Evolutionary conservation across 2,329 filamentous ascomycete genomes (phyloP), one percentile per base, ranked within the genome.

Genomic region (Talaromyces sp.): DNA sequence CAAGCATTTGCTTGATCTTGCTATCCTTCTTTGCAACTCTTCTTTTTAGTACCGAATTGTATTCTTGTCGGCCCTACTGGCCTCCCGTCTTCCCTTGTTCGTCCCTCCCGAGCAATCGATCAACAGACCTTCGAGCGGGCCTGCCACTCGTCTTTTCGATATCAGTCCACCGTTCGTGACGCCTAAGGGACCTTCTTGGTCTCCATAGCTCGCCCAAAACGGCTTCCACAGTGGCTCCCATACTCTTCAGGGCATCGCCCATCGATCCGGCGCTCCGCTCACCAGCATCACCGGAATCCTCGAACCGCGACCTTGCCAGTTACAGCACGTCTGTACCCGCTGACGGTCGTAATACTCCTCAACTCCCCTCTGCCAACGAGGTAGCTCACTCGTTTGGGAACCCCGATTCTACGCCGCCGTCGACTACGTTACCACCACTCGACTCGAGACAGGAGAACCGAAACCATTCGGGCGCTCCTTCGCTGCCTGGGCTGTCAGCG

Each of bases 151-250:
- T 53, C 52, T 53, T 37, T 46, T 43, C 17, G 21, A 28, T n/a
- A 25, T 53, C 56, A 53, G 21, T 35, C 19, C n/a, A 39, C 37
- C n/a, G 52, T 35, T 43, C 33, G 36, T 52, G 59, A 31, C 53
- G 40, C 62, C 56, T 72, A 72, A 63, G 62, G 57, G 53, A 54
- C 58, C 51, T 66, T 61, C 67, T 67, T 17, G 63, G 70, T 72
- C 70, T 73, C 61, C 64, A 69, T 63, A 37, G 19, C 41, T 50
- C 62, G 66, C 70, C 67, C 66, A 73, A 62, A 67, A 82, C 79
- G 79, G 78, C 82, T 76, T 84, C 80, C 73, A 80, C 81, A 69
- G 80, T 84, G 73, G 81, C 81, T 74, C 78, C 80, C 68, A 75
- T 83, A 69, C 76, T 84, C 59, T 84, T 82, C 68, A 77, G 80